A percentile compares a stretch with the other conserved stretches of the same genome.
These are phyloP conservation scores for Naganishia cerealis DNA, from an alignment of 1,284 basidiomycete genomes.

Conservation along the genomic window DNA sequence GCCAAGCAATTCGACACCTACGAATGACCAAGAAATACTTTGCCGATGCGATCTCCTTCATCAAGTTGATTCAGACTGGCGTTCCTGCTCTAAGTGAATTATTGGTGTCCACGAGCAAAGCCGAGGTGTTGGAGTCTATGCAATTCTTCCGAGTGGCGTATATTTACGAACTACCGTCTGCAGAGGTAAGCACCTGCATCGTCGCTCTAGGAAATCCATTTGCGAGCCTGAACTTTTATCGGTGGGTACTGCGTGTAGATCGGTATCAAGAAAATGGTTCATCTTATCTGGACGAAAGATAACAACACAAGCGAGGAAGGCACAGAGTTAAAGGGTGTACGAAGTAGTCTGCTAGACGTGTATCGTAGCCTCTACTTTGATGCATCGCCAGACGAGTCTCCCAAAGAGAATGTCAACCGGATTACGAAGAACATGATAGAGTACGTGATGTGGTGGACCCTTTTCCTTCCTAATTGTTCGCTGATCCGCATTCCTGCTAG, in stretches of 20 bases:
- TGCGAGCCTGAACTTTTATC: neutral
- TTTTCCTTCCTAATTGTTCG: neutral
- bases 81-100: conserved; percentile 75
- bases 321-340: conserved; percentile 77
- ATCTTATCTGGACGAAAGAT: conserved; percentile 96
- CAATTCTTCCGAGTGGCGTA: conserved; percentile 86
- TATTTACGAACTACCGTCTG: conserved; percentile 77
- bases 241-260: conserved; percentile 54
- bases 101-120: conserved; percentile 84
- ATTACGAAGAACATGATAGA: conserved; percentile 98
- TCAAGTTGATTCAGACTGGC: conserved; percentile 74
- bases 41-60: conserved; percentile 81
- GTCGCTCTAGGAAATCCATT: neutral
- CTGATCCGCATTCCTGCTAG: conserved; percentile 54
- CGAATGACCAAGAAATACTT: conserved; percentile 85
- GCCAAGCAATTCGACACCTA: conserved; percentile 64
- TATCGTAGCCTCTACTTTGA: conserved; percentile 90
- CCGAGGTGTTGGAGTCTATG: conserved; percentile 92
- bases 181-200: conserved; percentile 60
- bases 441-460: conserved; percentile 59
- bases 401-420: conserved; percentile 84
- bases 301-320: conserved; percentile 71
- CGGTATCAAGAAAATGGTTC: conserved; percentile 93
- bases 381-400: conserved; percentile 61
- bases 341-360: conserved; percentile 82